Base-by-base conservation (phyloP, 2,329 filamentous ascomycete genomes). In the Helotiales sp. region DNA sequence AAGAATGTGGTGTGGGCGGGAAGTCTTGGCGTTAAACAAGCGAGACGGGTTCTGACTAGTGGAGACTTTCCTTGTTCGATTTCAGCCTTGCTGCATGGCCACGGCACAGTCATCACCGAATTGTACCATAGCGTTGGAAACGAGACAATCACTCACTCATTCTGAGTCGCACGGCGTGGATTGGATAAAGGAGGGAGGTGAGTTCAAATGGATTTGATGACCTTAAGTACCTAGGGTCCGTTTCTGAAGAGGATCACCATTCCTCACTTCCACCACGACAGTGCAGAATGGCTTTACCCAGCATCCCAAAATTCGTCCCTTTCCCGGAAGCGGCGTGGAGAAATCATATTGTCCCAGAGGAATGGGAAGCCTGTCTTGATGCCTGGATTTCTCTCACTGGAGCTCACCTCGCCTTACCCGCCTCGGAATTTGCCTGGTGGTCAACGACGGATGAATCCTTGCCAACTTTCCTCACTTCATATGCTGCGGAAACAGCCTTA, bases 321-420 rank as follows among this genome's bases (percentile, higher is more conserved):
- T 93, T 96, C 74, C 95, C 94, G 20, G 85, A 89, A 69, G 81
- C 86, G 37, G 81, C 83, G 64, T 88, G 93, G 81, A 88, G 89
- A 75, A 85, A 86, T 71, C 85, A 86, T 72, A 85, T 97, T 67
- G 82, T 85, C 45, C 80, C 88, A 3, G 80, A 84, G 60, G 92
- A 97, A 79, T 97, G 93, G 93, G 84, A 90, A 71, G 83, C 86
- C 34, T 93, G 91, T 77, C 81, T 96, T 55, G 86, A 91, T 70
- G 89, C 92, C 40, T 97, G 93, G 93, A 81, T 89, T 20, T 81
- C 87, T 11, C 83, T 97, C 6, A 81, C 87, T 6, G 84, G 89
- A 62, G 84, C 89, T 2, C 87, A 93, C 70, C 78, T 96, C 32
- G 82, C 85, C 15, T 79, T 91, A 0, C 74, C 86, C 0, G 83